Base-by-base conservation (phyloP, 306 rosid genomes). In the Delonix regia region DNA sequence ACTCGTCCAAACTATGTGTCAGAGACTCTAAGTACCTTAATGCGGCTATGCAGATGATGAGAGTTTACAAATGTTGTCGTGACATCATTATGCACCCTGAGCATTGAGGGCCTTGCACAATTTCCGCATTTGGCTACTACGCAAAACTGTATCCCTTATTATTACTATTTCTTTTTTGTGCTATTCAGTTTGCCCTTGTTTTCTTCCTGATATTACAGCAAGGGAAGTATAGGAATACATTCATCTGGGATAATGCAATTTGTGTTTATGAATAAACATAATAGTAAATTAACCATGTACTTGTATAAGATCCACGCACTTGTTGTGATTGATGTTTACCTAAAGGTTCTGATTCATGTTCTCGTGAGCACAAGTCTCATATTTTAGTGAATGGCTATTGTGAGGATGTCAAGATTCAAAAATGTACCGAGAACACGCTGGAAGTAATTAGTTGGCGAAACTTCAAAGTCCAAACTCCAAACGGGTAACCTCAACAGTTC, bases 21-120 rank as follows among this genome's bases (percentile, higher is more conserved):
- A 49, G n/a, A n/a, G n/a, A n/a, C n/a, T n/a, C n/a, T n/a, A 10
- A 4, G 49, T 47, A 39, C 48, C 65, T 24, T 55, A 33, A 65
- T 66, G 59, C 76, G 53, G 47, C 49, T 59, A 25, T 62, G 66
- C 66, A 44, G 67, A 51, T 45, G 64, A 13, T 27, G 39, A 44
- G 38, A 59, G 45, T 66, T 66, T 47, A 67, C 64, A 5, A 16
- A 21, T 66, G 61, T 73, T 49, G 70, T 30, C 67, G 14, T 19
- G 12, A 9, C 62, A 73, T 49, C 71, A 33, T 9, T 66, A 68
- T 53, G 64, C 51, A 49, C 77, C 45, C 28, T 67, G 42, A 67
- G 67, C 78, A 68, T 6, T 21, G 67, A 51, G 65, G 74, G 49
- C 39, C 39, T 75, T 36, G 51, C 60, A 44, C 74, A 38, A 48